These are phyloP conservation scores for Elsinoe necatrix DNA, from an alignment of 2,329 filamentous ascomycete species.

Conservation along the genomic window DNA sequence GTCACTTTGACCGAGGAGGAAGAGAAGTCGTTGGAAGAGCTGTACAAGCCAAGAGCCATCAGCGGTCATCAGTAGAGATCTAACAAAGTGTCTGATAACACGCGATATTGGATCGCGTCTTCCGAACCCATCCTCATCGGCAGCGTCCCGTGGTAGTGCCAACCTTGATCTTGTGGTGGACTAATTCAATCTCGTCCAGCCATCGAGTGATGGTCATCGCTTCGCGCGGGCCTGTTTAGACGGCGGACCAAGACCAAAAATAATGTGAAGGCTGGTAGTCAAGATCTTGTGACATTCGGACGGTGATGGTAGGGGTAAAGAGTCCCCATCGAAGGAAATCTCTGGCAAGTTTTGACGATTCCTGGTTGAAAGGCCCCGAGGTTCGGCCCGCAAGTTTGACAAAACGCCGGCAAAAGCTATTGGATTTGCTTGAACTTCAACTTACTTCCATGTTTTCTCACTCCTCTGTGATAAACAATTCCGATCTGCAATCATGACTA, in stretches of 20 bases:
- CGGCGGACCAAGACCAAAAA: neutral
- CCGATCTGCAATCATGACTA: too few species aligned
- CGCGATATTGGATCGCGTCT: too few species aligned
- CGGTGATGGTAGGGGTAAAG: neutral
- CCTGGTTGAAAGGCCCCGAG: neutral
- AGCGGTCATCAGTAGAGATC: slow-evolving; percentile 19
- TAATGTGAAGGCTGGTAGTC: neutral
- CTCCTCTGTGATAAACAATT: too few species aligned
- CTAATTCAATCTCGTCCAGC: neutral
- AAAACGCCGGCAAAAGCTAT: neutral
- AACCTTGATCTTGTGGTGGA: too few species aligned
- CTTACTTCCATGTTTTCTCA: too few species aligned
- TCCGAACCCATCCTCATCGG: too few species aligned
- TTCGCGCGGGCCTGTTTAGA: too few species aligned
- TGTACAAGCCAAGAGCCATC: slow-evolving; percentile 34
- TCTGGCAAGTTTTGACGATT: neutral
- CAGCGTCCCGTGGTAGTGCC: too few species aligned
- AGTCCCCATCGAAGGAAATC: too few species aligned
- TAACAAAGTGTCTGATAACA: neutral
- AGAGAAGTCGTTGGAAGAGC: slow-evolving; percentile 43
- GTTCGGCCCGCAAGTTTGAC: neutral
- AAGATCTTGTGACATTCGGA: neutral
- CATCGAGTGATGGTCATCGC: too few species aligned
- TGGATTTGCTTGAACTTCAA: too few species aligned
- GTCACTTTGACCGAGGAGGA: slow-evolving; percentile 42